Base-by-base conservation (phyloP, 192 early-diverging fungal genomes). In the Coemansia nantahalensis region DNA sequence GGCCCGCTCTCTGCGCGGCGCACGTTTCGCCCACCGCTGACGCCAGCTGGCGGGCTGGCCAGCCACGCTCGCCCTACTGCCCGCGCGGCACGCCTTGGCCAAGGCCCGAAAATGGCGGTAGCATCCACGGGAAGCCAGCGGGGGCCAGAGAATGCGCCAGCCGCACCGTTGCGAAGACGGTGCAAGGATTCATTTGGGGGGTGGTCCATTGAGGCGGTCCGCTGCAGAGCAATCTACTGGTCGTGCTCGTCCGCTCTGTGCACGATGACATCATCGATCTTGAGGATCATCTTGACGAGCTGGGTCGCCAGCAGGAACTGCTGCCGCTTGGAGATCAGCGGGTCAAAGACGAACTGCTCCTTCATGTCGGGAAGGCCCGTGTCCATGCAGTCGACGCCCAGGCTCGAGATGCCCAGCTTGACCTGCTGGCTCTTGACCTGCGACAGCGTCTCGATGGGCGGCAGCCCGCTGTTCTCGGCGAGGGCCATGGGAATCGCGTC, bases 251-350 rank as follows among this genome's bases (percentile, higher is more conserved):
- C 72, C 1, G 56, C 33, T 41, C 44, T 62, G 47, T 80, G 73
- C 28, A 81, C 74, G 40, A 86, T 87, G 44, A 89, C 88, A 79
- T 93, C 91, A 69, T 93, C 91, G 56, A 95, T 91, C 77, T 97
- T 99, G 38, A 97, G 84, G 54, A 97, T 93, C 90, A 97, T 95
- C 79, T 97, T 98, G 56, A 99, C 96, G 45, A 99, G 80, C 81
- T 99, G 96, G 22, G 96, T 99, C 14, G 96, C 96, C 45, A 99
- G 81, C 54, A 95, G 67, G 71, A 90, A 94, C 79, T 99, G 97
- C 65, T 95, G 94, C 37, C 95, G 91, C 86, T 99, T 99, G 38
- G 94, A 97, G 51, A 99, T 96, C 60, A 99, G 81, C 31, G 97
- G 97, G 77, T 99, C 97, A 80, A 94, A 98, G 18, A 99, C 97